These are phyloP conservation scores for Moesziomyces sp. DNA, from an alignment of 1,284 basidiomycete species.

Conservation along the genomic window DNA sequence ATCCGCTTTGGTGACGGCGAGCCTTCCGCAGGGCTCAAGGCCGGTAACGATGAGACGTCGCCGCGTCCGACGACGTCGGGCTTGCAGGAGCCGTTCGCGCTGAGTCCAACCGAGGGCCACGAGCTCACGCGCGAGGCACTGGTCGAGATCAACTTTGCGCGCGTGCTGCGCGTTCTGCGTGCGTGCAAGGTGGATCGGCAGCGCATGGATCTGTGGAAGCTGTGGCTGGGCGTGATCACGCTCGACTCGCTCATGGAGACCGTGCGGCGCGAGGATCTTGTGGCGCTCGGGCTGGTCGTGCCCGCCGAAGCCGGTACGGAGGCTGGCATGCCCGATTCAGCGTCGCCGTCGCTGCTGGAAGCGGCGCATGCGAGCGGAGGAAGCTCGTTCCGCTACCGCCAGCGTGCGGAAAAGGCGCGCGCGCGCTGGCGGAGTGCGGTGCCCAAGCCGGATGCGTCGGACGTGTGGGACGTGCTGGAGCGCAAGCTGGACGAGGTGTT, in stretches of 20 bases:
- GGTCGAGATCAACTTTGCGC: conserved; percentile 60
- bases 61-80: background rate
- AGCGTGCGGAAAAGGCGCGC: conserved; percentile 29
- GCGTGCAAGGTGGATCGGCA: conserved; percentile 63
- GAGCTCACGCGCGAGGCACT: conserved; percentile 59
- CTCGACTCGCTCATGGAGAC: conserved; percentile 38
- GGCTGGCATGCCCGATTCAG: background rate
- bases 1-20: conserved; percentile 19
- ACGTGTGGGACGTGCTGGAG: conserved; percentile 61
- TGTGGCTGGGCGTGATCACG: conserved; percentile 58
- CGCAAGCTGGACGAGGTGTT: conserved; percentile 53
- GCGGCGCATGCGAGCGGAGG: conserved; percentile 33
- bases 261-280: conserved; percentile 29
- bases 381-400: conserved; percentile 37
- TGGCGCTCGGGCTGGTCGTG: conserved; percentile 22
- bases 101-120: conserved; percentile 16
- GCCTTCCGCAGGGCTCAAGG: background rate
- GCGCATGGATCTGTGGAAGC: conserved; percentile 59
- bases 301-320: conserved; percentile 12
- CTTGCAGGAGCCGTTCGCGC: conserved; percentile 22
- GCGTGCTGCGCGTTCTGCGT: conserved; percentile 51
- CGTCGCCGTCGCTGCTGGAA: conserved; percentile 8
- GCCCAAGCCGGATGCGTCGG: conserved; percentile 38
- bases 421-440: conserved; percentile 39
- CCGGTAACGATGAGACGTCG: background rate